Conservation (phyloP, 2,329 filamentous ascomycete species). For the Huntiella savannae region DNA sequence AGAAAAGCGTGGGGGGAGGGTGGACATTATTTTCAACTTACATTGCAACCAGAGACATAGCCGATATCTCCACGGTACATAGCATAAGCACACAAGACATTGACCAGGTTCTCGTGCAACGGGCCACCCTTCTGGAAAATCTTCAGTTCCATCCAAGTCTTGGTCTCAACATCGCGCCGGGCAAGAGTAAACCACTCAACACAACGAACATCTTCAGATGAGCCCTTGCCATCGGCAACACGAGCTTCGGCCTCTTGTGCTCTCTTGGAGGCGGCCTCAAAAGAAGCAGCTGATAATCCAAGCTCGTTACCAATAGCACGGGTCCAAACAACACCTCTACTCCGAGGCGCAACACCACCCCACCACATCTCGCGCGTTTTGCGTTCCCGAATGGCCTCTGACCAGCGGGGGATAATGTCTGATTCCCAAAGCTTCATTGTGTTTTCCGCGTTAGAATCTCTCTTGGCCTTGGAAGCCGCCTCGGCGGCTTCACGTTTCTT, state of each 20-base stretch:
- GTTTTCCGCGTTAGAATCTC: slow-evolving; percentile 35
- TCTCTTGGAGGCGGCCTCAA: slow-evolving; percentile 48
- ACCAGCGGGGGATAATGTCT: slow-evolving; percentile 60
- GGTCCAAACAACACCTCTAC: slow-evolving; percentile 50
- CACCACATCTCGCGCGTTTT: slow-evolving; percentile 64
- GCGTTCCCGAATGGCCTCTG: slow-evolving; percentile 46
- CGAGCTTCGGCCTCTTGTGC: slow-evolving; percentile 43
- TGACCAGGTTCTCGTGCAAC: slow-evolving; percentile 45
- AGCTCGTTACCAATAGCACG: slow-evolving; percentile 57
- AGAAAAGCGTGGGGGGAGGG: not conserved
- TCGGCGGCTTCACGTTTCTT: slow-evolving; percentile 36
- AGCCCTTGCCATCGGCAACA: slow-evolving; percentile 30
- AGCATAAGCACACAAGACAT: slow-evolving; percentile 59
- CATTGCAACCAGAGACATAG: slow-evolving; percentile 55
- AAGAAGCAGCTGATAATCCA: slow-evolving; percentile 46
- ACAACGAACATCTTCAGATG: slow-evolving; percentile 34
- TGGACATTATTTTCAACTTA: slow-evolving; percentile 23
- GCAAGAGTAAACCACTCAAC: slow-evolving; percentile 45
- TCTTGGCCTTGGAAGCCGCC: slow-evolving; percentile 30
- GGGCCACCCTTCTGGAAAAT: slow-evolving; percentile 52
- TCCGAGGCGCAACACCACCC: slow-evolving; percentile 54
- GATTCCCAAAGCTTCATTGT: slow-evolving; percentile 52
- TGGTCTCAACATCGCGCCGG: slow-evolving; percentile 39
- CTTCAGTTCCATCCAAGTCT: slow-evolving; percentile 51
- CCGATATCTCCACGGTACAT: slow-evolving; percentile 72